Evolutionary conservation across 306 rosid genomes (phyloP).

Genomic region (Quercus rubra): DNA sequence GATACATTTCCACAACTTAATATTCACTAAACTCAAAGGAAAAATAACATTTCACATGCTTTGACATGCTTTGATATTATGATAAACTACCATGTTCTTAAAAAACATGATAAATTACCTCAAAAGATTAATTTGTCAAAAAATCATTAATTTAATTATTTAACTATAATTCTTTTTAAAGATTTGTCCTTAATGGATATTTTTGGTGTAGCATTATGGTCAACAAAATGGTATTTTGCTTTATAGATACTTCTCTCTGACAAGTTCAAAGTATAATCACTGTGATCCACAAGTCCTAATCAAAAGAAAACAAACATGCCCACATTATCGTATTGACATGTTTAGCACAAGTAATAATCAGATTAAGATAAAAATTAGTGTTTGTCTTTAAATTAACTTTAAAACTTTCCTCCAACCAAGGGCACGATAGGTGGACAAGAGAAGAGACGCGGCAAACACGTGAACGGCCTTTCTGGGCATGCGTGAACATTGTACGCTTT

Average conservation of each 20-base stretch:
- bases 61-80: too few species aligned
- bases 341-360: background rate
- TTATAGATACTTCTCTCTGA: background rate
- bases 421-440: background rate
- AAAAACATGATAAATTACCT: too few species aligned
- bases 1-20: too few species aligned
- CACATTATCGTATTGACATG: background rate
- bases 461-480: conserved; percentile 28
- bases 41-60: too few species aligned
- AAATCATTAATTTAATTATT: too few species aligned
- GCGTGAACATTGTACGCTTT: background rate
- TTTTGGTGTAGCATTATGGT: background rate
- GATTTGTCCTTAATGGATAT: background rate
- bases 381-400: background rate
- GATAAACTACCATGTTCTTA: too few species aligned
- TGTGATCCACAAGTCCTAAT: background rate
- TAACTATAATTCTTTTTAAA: too few species aligned
- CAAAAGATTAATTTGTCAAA: too few species aligned
- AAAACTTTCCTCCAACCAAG: background rate
- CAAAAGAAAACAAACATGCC: background rate
- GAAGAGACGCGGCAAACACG: conserved; percentile 13
- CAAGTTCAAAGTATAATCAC: background rate
- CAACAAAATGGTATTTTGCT: background rate
- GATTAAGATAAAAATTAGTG: background rate
- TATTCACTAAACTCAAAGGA: too few species aligned